Conservation (phyloP, 1,139 yeast genomes). For the Debaryomycetaceae sp. region DNA sequence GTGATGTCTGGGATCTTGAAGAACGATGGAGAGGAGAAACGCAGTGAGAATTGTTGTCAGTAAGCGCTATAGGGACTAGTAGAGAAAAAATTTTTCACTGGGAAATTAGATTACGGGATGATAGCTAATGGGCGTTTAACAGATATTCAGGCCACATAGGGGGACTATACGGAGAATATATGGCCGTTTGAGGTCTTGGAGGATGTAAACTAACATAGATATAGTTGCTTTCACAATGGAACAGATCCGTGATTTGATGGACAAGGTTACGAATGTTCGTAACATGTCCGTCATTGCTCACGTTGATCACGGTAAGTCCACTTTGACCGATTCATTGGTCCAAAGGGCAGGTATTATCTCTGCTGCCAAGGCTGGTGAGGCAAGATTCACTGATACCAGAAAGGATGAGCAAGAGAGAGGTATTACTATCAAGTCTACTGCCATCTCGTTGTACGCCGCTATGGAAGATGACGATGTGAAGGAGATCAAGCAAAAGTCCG, state of each 20-base stretch:
- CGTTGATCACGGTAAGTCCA: constrained; percentile 99
- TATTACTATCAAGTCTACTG: constrained; percentile 98
- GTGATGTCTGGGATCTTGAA: no score
- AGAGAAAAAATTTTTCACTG: background rate
- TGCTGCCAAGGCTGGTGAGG: constrained; percentile 99
- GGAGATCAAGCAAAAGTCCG: constrained; percentile 95
- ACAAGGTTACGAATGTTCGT: constrained; percentile 99
- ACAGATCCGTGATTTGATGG: constrained; percentile 99
- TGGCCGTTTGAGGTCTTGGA: no score
- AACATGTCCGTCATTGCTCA: constrained; percentile 99
- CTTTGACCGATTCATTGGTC: constrained; percentile 97
- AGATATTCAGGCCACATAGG: no score
- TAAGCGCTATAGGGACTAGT: background rate
- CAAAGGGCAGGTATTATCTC: constrained; percentile 99
- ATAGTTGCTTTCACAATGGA: constrained; percentile 74
- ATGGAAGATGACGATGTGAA: constrained; percentile 87
- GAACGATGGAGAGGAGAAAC: no score
- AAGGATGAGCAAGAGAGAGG: constrained; percentile 99
- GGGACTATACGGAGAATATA: no score
- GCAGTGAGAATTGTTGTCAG: background rate
- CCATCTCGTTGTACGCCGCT: constrained; percentile 92
- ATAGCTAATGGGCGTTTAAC: background rate
- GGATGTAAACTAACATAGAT: constrained; percentile 2
- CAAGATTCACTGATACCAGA: constrained; percentile 99
- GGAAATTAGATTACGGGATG: background rate